Evolutionary conservation across 345 rosid species (phyloP).

Genomic region (Eucalyptus cladocalyx): DNA sequence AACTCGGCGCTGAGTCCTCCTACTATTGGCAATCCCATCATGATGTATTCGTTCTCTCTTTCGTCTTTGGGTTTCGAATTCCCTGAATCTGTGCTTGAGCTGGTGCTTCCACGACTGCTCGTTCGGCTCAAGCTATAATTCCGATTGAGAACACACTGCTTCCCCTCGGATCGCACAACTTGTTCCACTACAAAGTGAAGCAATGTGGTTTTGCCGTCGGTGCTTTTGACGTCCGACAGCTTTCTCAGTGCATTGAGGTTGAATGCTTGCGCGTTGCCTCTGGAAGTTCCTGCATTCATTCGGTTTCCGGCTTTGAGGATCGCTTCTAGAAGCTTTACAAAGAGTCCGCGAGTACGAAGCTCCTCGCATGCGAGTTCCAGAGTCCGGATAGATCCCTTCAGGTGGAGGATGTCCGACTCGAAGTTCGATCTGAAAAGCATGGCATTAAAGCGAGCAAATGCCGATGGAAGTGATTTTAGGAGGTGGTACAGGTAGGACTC

Average conservation of each 20-base stretch:
- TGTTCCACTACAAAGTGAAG: slow-evolving; percentile 87
- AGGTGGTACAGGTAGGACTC: slow-evolving; percentile 66
- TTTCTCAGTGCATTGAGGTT: slow-evolving; percentile 59
- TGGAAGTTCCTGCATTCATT: slow-evolving; percentile 83
- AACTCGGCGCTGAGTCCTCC: slow-evolving; percentile 75
- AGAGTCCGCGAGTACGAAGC: slow-evolving; percentile 62
- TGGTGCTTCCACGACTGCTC: slow-evolving; percentile 12
- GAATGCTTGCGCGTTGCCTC: slow-evolving; percentile 92
- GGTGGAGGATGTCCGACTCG: slow-evolving; percentile 36
- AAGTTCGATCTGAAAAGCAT: slow-evolving; percentile 64
- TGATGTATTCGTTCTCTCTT: slow-evolving; percentile 44
- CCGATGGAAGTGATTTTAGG: slow-evolving; percentile 57
- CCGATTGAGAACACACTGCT: slow-evolving; percentile 44
- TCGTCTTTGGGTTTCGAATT: slow-evolving; percentile 29
- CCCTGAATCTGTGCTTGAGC: not conserved
- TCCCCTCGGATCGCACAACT: slow-evolving; percentile 73
- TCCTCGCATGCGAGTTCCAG: slow-evolving; percentile 64
- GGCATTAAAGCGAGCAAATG: slow-evolving; percentile 49
- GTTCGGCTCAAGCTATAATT: slow-evolving; percentile 24
- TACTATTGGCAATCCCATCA: slow-evolving; percentile 62
- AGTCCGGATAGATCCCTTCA: slow-evolving; percentile 23
- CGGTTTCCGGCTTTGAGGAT: slow-evolving; percentile 89
- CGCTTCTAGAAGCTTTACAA: slow-evolving; percentile 80
- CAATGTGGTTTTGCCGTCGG: slow-evolving; percentile 66
- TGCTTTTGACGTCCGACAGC: slow-evolving; percentile 77